Percentiles rank a stretch among this genome's conserved stretches.
phyloP scores from a whole-genome alignment of 352 stramenopile genomes.

The Phytopythium kandeliae region DNA sequence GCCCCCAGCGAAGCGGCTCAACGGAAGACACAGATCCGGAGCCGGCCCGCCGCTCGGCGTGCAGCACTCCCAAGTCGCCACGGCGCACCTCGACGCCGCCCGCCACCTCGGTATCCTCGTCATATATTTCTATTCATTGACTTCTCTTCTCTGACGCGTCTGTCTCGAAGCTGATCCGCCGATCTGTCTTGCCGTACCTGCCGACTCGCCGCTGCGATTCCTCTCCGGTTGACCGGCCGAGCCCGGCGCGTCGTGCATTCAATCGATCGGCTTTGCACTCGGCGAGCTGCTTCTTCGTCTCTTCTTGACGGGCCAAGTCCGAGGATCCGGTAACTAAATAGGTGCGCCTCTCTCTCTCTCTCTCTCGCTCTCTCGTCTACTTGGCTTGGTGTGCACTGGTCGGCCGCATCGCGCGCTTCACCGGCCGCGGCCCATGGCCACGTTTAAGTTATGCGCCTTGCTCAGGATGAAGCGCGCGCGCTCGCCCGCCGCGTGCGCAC shows the following conservation, averaged over 20 bases:
- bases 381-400: not conserved
- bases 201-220: too few species aligned
- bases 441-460: conserved; percentile 58
- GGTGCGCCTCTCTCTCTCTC: not conserved
- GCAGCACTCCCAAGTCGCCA: not conserved
- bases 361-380: not conserved
- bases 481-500: conserved; percentile 54
- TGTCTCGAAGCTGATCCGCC: too few species aligned
- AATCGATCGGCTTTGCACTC: too few species aligned
- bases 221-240: too few species aligned
- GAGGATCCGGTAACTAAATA: conserved; percentile 4
- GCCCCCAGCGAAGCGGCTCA: not conserved
- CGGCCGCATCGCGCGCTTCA: conserved; percentile 14
- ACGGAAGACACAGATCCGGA: conserved; percentile 1
- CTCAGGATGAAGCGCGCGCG: conserved; percentile 77
- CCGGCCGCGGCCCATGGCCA: conserved; percentile 40
- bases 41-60: not conserved
- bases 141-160: too few species aligned
- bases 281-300: not conserved
- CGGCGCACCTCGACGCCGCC: too few species aligned
- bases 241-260: too few species aligned
- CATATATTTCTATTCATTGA: too few species aligned
- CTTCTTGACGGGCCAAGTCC: not conserved
- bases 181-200: too few species aligned
- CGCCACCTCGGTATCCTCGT: not conserved